Conservation (phyloP, 371 early-diverging fungal genomes). For the Lichtheimia ramosa region DNA sequence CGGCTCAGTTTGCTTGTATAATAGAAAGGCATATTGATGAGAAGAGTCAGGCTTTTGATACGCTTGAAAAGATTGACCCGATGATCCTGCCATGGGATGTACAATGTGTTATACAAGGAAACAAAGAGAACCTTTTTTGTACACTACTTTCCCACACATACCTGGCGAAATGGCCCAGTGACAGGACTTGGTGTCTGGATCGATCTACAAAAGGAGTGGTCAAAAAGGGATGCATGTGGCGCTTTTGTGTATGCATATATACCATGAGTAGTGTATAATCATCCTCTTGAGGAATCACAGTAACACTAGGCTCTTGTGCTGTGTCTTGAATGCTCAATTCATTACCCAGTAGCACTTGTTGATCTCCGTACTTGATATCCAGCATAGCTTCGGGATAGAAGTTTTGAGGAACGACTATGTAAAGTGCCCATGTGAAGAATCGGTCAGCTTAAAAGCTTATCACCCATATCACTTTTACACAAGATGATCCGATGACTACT, state of each 20-base stretch:
- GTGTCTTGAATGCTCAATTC: neutral
- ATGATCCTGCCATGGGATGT: neutral
- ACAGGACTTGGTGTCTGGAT: neutral
- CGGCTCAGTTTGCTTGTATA: neutral
- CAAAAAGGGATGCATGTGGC: neutral
- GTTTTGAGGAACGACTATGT: constrained; percentile 1
- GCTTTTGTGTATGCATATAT: neutral
- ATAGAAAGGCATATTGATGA: neutral
- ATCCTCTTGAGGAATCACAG: neutral
- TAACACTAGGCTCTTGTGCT: neutral
- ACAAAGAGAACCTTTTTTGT: no score
- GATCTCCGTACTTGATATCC: neutral
- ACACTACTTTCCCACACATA: neutral
- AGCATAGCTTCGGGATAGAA: constrained; percentile 2
- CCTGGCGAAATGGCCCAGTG: constrained; percentile 2
- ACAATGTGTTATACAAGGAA: no score
- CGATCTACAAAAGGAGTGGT: neutral
- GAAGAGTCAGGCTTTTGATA: neutral
- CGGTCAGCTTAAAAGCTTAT: neutral
- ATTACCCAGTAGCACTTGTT: neutral
- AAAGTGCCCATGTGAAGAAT: neutral
- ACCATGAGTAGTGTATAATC: neutral
- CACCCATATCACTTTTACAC: neutral
- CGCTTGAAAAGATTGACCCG: neutral
- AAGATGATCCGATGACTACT: neutral